Evolutionary conservation across 805 yeast species (phyloP).

Genomic region (Saccharomycopsis sp.): DNA sequence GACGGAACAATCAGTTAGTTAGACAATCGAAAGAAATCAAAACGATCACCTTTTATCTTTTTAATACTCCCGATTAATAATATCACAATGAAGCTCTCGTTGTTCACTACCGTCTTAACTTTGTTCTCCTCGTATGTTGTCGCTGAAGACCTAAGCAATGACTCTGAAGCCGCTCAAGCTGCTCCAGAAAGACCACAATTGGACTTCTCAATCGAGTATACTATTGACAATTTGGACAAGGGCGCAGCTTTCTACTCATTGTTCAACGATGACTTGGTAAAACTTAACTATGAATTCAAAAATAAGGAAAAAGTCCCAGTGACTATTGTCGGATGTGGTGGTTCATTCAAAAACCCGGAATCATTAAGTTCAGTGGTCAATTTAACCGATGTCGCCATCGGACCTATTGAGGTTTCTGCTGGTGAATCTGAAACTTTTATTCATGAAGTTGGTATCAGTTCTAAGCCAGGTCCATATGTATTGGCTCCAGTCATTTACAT

Average conservation of each 20-base stretch:
- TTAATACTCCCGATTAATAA: not conserved
- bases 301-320: slow-evolving; percentile 48
- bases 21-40: not conserved
- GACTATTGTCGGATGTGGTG: slow-evolving; percentile 62
- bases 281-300: slow-evolving; percentile 43
- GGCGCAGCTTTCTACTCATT: slow-evolving; percentile 24
- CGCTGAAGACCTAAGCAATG: slow-evolving; percentile 8
- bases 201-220: slow-evolving; percentile 14
- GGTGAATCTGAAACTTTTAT: slow-evolving; percentile 44
- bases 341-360: slow-evolving; percentile 49
- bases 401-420: slow-evolving; percentile 47
- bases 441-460: slow-evolving; percentile 53
- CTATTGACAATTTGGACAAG: slow-evolving; percentile 7
- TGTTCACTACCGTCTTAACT: slow-evolving; percentile 6
- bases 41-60: not conserved
- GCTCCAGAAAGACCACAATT: slow-evolving; percentile 2
- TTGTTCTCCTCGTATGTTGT: slow-evolving; percentile 6
- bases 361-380: slow-evolving; percentile 48
- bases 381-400: slow-evolving; percentile 57
- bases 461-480: slow-evolving; percentile 55
- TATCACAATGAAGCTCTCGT: slow-evolving; percentile 11
- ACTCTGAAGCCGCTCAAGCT: slow-evolving; percentile 4
- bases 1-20: not conserved
- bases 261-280: slow-evolving; percentile 46
- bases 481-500: slow-evolving; percentile 53